Evolutionary conservation across 768 basidiomycete species (phyloP).

Genomic region (Tylopilus plumbeoviolaceoides): DNA sequence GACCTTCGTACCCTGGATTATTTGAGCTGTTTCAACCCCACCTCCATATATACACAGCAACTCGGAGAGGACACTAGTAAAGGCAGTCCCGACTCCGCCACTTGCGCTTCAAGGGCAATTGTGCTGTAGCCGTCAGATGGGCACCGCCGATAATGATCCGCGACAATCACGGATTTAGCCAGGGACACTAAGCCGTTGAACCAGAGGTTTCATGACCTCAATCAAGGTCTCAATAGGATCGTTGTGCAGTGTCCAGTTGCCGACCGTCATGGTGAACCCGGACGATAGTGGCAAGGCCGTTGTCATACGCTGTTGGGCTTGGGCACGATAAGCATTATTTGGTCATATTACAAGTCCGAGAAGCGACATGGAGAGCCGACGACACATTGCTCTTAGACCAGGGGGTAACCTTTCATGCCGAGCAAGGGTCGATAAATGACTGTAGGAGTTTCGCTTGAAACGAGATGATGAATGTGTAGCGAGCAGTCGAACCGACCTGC

Average conservation of each 20-base stretch:
- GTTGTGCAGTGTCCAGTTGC: conserved; percentile 17
- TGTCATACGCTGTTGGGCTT: conserved; percentile 77
- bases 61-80: conserved; percentile 77
- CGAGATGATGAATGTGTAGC: conserved; percentile 27
- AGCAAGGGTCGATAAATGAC: conserved; percentile 89
- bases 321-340: conserved; percentile 73
- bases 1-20: conserved; percentile 50
- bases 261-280: conserved; percentile 59
- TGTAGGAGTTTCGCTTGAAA: conserved; percentile 30
- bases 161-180: conserved; percentile 73
- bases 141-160: conserved; percentile 79
- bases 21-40: conserved; percentile 82
- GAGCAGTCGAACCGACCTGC: no score
- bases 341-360: not conserved
- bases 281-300: conserved; percentile 65
- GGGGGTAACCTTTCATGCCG: conserved; percentile 62
- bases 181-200: conserved; percentile 42
- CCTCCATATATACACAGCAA: conserved; percentile 82
- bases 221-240: conserved; percentile 84
- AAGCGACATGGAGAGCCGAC: conserved; percentile 17
- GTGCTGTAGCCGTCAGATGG: conserved; percentile 81
- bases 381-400: conserved; percentile 63
- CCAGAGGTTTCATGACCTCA: conserved; percentile 52
- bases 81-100: conserved; percentile 79
- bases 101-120: conserved; percentile 55